phyloP scores from a whole-genome alignment of 1,284 basidiomycete species.

The Cryptococcus sp. region DNA sequence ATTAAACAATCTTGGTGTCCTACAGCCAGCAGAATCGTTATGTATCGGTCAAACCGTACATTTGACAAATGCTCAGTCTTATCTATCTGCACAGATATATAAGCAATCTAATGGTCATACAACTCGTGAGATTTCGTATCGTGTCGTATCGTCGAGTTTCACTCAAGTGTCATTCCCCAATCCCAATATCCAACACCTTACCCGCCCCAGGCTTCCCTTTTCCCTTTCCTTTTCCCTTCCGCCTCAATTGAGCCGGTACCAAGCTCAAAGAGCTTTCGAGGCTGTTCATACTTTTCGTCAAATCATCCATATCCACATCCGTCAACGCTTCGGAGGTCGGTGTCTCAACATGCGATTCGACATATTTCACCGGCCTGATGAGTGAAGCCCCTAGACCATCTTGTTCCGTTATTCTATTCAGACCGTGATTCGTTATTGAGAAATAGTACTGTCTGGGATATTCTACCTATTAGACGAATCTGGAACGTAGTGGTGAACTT shows the following conservation, averaged over 20 bases:
- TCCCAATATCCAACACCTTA: neutral
- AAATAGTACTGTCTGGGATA: conserved; percentile 87
- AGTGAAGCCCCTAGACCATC: conserved; percentile 36
- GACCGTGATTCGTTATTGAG: conserved; percentile 76
- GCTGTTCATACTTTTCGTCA: conserved; percentile 17
- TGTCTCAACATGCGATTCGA: neutral
- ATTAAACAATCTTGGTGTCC: too few species aligned
- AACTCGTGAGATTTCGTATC: too few species aligned
- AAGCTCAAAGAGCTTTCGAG: conserved; percentile 32
- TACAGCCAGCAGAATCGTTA: too few species aligned
- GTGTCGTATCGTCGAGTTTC: neutral
- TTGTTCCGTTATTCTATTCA: conserved; percentile 34
- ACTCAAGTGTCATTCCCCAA: neutral
- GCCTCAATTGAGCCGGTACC: conserved; percentile 24
- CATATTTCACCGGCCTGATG: conserved; percentile 22
- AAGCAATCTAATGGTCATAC: too few species aligned
- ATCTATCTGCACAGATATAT: too few species aligned
- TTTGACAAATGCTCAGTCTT: too few species aligned
- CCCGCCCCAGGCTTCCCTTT: neutral
- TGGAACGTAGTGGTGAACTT: conserved; percentile 4
- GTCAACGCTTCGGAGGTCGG: neutral
- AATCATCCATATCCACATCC: conserved; percentile 28
- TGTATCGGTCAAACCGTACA: too few species aligned
- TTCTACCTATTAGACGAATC: conserved; percentile 18
- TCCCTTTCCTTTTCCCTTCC: conserved; percentile 12